A percentile compares a stretch with the other conserved stretches of the same genome.
Evolutionary conservation across 108 stramenopile genomes (phyloP).

Genomic region (Aurantiochytrium sp.): DNA sequence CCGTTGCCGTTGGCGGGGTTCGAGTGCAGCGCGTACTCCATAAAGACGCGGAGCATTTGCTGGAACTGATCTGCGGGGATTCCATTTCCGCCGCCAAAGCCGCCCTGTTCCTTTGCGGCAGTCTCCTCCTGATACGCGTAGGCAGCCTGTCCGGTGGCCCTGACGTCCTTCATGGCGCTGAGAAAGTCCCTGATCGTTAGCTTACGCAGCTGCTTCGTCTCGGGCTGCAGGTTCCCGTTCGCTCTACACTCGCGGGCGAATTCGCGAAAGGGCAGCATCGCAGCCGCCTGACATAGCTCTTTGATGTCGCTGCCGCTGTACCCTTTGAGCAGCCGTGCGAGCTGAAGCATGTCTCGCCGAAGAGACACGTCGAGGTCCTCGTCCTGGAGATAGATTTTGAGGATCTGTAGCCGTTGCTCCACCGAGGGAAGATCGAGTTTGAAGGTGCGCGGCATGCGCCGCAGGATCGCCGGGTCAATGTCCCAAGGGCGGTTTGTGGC

Average conservation of each 20-base stretch:
- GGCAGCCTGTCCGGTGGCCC: conserved; percentile 32
- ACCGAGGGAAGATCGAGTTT: conserved; percentile 69
- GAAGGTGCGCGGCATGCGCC: conserved; percentile 83
- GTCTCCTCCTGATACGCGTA: conserved; percentile 32
- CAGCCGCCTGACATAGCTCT: conserved; percentile 86
- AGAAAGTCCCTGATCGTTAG: conserved; percentile 32
- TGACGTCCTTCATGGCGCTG: conserved; percentile 33
- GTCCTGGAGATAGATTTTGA: conserved; percentile 68
- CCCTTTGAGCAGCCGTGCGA: conserved; percentile 67
- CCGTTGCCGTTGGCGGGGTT: no score
- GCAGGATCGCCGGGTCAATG: conserved; percentile 86
- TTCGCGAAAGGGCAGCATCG: conserved; percentile 76
- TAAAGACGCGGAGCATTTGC: neutral
- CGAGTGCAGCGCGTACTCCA: neutral
- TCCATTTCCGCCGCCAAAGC: no score
- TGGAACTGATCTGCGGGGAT: neutral
- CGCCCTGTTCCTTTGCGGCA: neutral
- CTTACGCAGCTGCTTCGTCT: neutral
- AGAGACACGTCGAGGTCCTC: conserved; percentile 47
- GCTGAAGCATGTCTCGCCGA: conserved; percentile 45
- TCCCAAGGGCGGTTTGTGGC: conserved; percentile 90
- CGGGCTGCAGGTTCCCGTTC: neutral
- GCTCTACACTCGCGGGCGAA: conserved; percentile 59
- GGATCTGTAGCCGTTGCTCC: conserved; percentile 69
- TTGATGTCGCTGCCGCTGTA: conserved; percentile 92